Evolutionary conservation across 1,139 yeast genomes (phyloP).

Genomic region (Saccharomycopsis crataegensis): DNA sequence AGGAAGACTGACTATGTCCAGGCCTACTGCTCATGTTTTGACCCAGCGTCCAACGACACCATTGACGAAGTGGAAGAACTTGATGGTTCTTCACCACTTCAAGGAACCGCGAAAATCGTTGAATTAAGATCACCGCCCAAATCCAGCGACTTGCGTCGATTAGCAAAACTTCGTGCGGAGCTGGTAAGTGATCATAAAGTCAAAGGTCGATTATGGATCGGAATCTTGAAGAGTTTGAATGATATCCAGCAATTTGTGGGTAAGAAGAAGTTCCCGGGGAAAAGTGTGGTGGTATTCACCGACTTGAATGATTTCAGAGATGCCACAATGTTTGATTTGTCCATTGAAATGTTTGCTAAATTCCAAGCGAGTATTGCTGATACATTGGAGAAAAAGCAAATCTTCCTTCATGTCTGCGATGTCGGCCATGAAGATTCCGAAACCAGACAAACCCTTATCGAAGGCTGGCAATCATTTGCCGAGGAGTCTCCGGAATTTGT

Average conservation of each 20-base stretch:
- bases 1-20: constrained; percentile 53
- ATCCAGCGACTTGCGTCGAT: neutral
- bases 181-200: neutral
- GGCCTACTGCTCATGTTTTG: constrained; percentile 30
- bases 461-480: neutral
- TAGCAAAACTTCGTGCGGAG: neutral
- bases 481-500: neutral
- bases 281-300: constrained; percentile 24
- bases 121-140: constrained; percentile 1
- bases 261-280: constrained; percentile 22
- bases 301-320: constrained; percentile 20
- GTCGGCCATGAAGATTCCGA: neutral
- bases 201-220: constrained; percentile 17
- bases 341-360: neutral
- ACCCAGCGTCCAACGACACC: neutral
- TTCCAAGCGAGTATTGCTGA: constrained; percentile 17
- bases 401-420: constrained; percentile 33
- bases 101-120: neutral
- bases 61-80: neutral
- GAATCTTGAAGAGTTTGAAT: constrained; percentile 20
- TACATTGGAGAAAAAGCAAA: constrained; percentile 31
- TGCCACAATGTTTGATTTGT: constrained; percentile 16
- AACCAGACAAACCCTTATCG: neutral
- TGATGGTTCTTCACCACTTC: neutral
- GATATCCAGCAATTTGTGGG: constrained; percentile 21